Evolutionary conservation across 23 red algal genomes (phyloP), one percentile per base, ranked within the genome.

Genomic region (Gracilaria caudata): DNA sequence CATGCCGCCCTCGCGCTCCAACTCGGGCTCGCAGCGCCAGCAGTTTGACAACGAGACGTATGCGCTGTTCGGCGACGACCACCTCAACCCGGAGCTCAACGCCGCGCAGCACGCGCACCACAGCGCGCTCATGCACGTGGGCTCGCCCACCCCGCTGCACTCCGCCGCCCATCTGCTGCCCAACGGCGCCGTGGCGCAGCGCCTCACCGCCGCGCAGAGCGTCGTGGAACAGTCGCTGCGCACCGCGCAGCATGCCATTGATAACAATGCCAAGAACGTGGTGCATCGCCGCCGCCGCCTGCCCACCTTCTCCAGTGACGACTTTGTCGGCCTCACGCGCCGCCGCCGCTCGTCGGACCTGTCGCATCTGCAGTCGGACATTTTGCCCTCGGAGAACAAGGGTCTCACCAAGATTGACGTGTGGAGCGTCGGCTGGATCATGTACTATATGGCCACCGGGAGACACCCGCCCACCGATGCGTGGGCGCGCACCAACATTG

Each of bases 361-460:
- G 37, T 45, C 70, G 0, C 70, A 75, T 17, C 70, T 75, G 3
- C 39, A 75, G 11, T 75, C 70, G 1, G 70, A 43, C 0, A 5
- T 49, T 32, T 21, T 75, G 39, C 21, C 21, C 4, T 16, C 70
- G 3, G 70, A 47, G 21, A 75, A 29, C 37, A 75, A 75, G 8
- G 7, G 11, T 21, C 25, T 75, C 8, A 51, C 53, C 28, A 89
- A 89, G 74, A 77, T 78, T 46, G 85, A 89, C 21, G 85, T 89
- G 44, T 89, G 85, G 85, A 89, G 85, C 26, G 74, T 89, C 33
- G 85, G 85, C 0, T 77, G 85, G 73, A 36, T 89, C 33, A 54
- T 89, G 68, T 89, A 89, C 45, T 89, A 89, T 36, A 89, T 89
- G 85, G 68, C 72, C 34, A 89, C 85, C 26, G 85, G 85, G 7